phyloP scores from a whole-genome alignment of 108 stramenopile genomes.

The Cyclostephanos invisitatus region DNA sequence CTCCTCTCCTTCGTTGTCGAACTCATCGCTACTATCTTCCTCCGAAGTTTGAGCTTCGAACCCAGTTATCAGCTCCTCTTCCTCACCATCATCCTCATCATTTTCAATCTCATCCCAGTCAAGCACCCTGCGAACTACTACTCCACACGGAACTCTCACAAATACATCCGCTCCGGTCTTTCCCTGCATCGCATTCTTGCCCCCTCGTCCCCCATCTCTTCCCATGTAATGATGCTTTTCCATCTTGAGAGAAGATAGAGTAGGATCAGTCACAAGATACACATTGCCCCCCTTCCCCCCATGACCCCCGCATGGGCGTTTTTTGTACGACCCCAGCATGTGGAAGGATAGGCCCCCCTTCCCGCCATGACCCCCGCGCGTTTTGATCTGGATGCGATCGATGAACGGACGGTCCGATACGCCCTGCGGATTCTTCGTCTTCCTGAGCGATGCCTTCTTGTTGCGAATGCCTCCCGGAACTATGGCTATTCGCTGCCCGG shows the following conservation, averaged over 20 bases:
- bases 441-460: neutral
- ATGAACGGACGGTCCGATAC: conserved; percentile 53
- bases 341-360: conserved; percentile 67
- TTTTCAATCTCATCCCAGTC: conserved; percentile 61
- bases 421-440: neutral
- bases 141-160: conserved; percentile 82
- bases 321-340: conserved; percentile 57
- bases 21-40: conserved; percentile 5
- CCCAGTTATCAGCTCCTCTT: conserved; percentile 5
- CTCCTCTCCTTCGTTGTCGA: conserved; percentile 8
- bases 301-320: conserved; percentile 78
- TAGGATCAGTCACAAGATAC: conserved; percentile 71
- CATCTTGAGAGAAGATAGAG: conserved; percentile 58
- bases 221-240: conserved; percentile 65
- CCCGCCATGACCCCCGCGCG: conserved; percentile 75
- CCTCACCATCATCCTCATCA: conserved; percentile 29
- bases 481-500: conserved; percentile 20
- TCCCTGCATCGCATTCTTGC: conserved; percentile 58
- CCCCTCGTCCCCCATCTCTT: conserved; percentile 63
- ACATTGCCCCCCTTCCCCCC: conserved; percentile 84
- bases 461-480: conserved; percentile 7
- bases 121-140: conserved; percentile 76
- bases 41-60: neutral
- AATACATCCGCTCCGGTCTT: conserved; percentile 71
- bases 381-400: conserved; percentile 68